Evolutionary conservation across 306 rosid species (phyloP).

Genomic region (Ceratonia siliqua): DNA sequence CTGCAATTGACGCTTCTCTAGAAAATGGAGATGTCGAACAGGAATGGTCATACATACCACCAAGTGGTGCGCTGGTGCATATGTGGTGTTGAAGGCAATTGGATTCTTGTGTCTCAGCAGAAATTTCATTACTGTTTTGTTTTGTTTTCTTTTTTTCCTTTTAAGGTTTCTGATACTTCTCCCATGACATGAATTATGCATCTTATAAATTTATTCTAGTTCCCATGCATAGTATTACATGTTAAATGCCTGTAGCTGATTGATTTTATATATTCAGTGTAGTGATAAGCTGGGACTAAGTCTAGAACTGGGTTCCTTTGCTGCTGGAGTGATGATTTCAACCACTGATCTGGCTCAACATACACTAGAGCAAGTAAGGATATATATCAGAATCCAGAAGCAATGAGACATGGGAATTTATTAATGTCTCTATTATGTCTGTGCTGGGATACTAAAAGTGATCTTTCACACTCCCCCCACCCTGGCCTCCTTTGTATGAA

Average conservation of each 20-base stretch:
- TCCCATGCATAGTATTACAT: slow-evolving; percentile 24
- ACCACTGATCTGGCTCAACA: slow-evolving; percentile 97
- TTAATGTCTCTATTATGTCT: background rate
- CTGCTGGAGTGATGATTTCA: slow-evolving; percentile 99
- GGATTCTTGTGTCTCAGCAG: slow-evolving; percentile 9
- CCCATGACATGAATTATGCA: slow-evolving; percentile 25
- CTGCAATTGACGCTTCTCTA: slow-evolving; percentile 13
- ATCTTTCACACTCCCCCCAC: too few relatives aligned
- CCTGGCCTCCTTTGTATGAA: too few relatives aligned
- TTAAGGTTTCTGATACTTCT: background rate
- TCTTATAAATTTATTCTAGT: slow-evolving; percentile 7
- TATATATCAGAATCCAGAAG: background rate
- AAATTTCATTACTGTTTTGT: background rate
- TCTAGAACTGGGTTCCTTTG: slow-evolving; percentile 95
- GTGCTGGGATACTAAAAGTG: too few relatives aligned
- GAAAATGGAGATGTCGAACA: slow-evolving; percentile 8
- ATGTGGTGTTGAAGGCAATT: slow-evolving; percentile 7
- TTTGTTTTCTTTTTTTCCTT: background rate
- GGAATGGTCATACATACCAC: background rate
- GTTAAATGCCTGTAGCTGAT: slow-evolving; percentile 25
- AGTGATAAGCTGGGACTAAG: slow-evolving; percentile 98
- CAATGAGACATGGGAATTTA: background rate
- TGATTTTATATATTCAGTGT: slow-evolving; percentile 65
- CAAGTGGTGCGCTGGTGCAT: background rate
- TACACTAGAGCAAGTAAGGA: slow-evolving; percentile 89